Conservation (phyloP, 169 alveolate genomes). For the Pseudocohnilembus persalinus region DNA sequence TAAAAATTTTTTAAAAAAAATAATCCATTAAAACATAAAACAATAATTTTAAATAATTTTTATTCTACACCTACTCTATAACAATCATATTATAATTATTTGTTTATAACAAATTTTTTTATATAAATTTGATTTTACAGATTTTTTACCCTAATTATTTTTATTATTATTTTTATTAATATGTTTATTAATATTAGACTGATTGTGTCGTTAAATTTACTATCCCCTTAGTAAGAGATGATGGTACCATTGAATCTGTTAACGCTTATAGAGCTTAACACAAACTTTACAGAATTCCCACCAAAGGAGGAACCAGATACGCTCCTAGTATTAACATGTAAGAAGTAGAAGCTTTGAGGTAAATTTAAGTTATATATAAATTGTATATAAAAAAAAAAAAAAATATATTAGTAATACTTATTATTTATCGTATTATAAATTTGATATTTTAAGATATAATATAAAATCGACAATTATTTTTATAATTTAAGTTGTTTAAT, state of each 20-base stretch:
- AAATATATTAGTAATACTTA: neutral
- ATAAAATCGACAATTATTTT: too few species aligned
- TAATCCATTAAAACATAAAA: too few species aligned
- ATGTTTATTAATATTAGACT: neutral
- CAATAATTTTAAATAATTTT: too few species aligned
- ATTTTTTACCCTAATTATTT: too few species aligned
- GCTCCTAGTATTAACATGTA: slow-evolving; percentile 52
- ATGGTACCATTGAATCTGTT: slow-evolving; percentile 59
- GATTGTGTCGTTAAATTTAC: slow-evolving; percentile 39
- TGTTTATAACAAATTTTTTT: too few species aligned
- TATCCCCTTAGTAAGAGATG: slow-evolving; percentile 72
- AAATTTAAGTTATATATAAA: too few species aligned
- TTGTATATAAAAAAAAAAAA: too few species aligned
- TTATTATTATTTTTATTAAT: too few species aligned
- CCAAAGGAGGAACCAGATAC: slow-evolving; percentile 79
- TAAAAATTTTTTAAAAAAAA: too few species aligned
- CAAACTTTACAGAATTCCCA: slow-evolving; percentile 67
- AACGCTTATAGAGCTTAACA: slow-evolving; percentile 69
- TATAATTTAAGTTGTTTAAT: slow-evolving; percentile 52
- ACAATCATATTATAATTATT: too few species aligned
- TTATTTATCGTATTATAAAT: neutral
- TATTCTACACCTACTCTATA: too few species aligned
- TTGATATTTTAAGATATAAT: slow-evolving; percentile 32
- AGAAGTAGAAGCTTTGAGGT: slow-evolving; percentile 42
- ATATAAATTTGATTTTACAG: too few species aligned